Percentiles rank a stretch among this genome's conserved stretches.
Evolutionary conservation across 305 asterid species (phyloP).

Genomic region (Petunia hybrid): DNA sequence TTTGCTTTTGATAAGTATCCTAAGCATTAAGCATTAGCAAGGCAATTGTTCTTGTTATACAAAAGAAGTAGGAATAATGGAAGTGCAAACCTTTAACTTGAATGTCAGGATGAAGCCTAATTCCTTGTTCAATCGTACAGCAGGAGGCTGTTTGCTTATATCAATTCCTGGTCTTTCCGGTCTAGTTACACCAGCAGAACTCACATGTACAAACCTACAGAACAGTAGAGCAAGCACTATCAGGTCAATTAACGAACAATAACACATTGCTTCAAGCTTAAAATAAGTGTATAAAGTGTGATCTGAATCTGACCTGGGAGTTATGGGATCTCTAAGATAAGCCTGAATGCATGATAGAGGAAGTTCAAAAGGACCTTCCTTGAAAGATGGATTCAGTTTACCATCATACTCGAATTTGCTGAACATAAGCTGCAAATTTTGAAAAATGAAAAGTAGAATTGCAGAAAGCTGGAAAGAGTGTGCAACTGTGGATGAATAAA

Average conservation of each 20-base stretch:
- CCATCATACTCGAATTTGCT: conserved; percentile 97
- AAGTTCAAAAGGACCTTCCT: conserved; percentile 86
- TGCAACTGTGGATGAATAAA: background rate
- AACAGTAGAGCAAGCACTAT: conserved; percentile 20
- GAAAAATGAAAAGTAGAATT: conserved; percentile 25
- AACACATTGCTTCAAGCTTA: conserved; percentile 2
- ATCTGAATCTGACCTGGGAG: conserved; percentile 66
- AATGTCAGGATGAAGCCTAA: conserved; percentile 87
- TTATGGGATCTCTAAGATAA: conserved; percentile 76
- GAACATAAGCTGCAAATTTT: conserved; percentile 83
- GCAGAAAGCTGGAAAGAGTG: background rate
- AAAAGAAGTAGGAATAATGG: background rate
- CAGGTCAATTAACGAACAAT: background rate
- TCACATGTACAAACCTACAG: conserved; percentile 81
- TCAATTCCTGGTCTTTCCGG: conserved; percentile 98
- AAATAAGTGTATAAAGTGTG: background rate
- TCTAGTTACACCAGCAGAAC: conserved; percentile 97
- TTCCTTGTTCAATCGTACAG: conserved; percentile 94
- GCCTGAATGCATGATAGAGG: conserved; percentile 81
- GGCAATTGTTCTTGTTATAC: background rate
- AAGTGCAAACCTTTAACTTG: conserved; percentile 78
- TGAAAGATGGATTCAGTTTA: conserved; percentile 84
- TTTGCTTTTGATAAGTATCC: background rate
- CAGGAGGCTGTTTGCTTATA: conserved; percentile 98
- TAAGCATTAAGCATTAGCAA: background rate